Evolutionary conservation across 495 filamentous ascomycete species (phyloP), one percentile per base, ranked within the genome.

Genomic region (Neurospora hispaniola): DNA sequence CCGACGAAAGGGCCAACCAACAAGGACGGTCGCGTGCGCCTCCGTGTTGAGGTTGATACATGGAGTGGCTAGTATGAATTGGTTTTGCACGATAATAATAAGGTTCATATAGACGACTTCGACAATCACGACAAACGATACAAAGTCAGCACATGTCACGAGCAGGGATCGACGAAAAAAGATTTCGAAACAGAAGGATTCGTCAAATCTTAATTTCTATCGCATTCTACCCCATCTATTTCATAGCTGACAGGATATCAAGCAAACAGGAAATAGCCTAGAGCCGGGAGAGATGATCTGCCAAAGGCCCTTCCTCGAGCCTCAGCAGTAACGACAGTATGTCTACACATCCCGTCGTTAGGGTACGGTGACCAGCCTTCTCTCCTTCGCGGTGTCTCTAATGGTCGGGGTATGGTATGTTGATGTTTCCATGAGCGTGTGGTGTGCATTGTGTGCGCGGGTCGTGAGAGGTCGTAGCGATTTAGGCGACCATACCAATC

Each of bases 191-290:
- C 2, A 62, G 16, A 62, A 62, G 16, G 31, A 62, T 1, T 35
- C 7, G 23, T 35, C 14, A 18, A 16, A 66, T 66, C 14, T 38
- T 35, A 8, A 35, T 18, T 66, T 66, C 48, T 59, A 20, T 20
- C n/a, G 43, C 9, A 20, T 20, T n/a, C 18, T 5, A 44, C 2
- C 18, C n/a, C 9, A 18, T n/a, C 43, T 20, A 20, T 6, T 71
- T 18, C 35, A 59, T 71, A 16, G 14, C 42, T 62, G 42, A 71
- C 70, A 71, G 27, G 42, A 71, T 71, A 46, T 46, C 70, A 69
- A 69, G 62, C 38, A 68, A 42, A 66, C 12, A 68, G 68, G 62
- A 71, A 68, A 14, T 20, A n/a, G 38, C 46, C 71, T 69, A 46
- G 35, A 38, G 46, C 54, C 54, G 54, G 54, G 27, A 66, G 54